Percentiles rank a stretch among this genome's conserved stretches.
phyloP scores from a whole-genome alignment of 2,329 filamentous ascomycete species.

The Pseudogymnoascus sp. region DNA sequence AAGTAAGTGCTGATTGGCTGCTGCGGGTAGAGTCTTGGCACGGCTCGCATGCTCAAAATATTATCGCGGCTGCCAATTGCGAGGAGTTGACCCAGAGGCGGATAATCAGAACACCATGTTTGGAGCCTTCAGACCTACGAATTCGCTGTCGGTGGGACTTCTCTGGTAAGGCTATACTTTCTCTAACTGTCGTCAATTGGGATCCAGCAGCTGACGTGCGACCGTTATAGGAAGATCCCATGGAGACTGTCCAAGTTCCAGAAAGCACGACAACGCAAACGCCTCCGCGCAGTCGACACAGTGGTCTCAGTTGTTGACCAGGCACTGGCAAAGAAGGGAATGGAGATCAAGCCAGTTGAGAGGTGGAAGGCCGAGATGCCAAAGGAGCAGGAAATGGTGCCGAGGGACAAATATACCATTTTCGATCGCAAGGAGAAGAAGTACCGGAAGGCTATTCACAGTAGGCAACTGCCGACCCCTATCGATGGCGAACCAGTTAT shows the following conservation, averaged over 20 bases:
- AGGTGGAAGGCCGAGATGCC: slow-evolving; percentile 96
- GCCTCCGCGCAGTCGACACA: slow-evolving; percentile 75
- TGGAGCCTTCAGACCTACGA: slow-evolving; percentile 72
- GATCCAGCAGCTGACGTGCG: slow-evolving; percentile 15
- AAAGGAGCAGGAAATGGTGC: slow-evolving; percentile 87
- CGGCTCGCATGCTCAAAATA: slow-evolving; percentile 13
- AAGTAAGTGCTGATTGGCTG: slow-evolving; percentile 20
- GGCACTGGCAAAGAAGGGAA: slow-evolving; percentile 66
- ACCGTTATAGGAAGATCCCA: slow-evolving; percentile 68
- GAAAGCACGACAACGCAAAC: slow-evolving; percentile 77
- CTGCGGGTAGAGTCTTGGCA: slow-evolving; percentile 18
- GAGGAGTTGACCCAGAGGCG: not conserved
- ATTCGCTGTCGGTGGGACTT: slow-evolving; percentile 67
- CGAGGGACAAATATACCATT: slow-evolving; percentile 94
- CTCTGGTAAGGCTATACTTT: slow-evolving; percentile 53
- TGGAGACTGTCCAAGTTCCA: slow-evolving; percentile 91
- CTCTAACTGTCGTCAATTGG: slow-evolving; percentile 9
- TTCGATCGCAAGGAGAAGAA: slow-evolving; percentile 94
- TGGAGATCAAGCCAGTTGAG: slow-evolving; percentile 68
- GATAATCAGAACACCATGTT: slow-evolving; percentile 53
- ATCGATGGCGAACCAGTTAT: slow-evolving; percentile 10
- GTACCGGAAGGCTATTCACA: slow-evolving; percentile 96
- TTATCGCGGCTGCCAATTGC: slow-evolving; percentile 2
- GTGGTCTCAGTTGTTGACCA: slow-evolving; percentile 77
- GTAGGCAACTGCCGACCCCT: slow-evolving; percentile 47